Conservation (phyloP, 768 basidiomycete species). For the Tricholoma matsutake region DNA sequence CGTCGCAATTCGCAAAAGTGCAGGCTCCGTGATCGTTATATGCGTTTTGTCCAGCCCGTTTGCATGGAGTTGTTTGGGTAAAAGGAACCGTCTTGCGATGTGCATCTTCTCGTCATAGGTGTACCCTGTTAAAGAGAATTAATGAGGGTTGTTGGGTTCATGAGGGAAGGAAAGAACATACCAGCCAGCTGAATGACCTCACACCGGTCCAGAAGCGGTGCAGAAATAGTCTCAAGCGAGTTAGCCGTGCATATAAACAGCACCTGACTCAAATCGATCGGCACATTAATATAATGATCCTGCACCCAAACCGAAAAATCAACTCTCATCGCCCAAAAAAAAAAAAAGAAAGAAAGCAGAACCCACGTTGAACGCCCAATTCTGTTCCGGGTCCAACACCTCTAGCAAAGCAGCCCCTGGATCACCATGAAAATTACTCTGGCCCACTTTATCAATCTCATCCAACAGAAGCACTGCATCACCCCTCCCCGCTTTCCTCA, state of each 20-base stretch:
- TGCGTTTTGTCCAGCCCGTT: conserved; percentile 69
- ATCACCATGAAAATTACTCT: conserved; percentile 88
- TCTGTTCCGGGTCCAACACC: conserved; percentile 93
- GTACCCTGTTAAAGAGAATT: conserved; percentile 46
- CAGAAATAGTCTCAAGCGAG: conserved; percentile 82
- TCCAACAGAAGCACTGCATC: conserved; percentile 87
- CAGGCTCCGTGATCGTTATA: conserved; percentile 64
- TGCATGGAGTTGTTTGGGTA: conserved; percentile 82
- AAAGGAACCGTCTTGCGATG: conserved; percentile 82
- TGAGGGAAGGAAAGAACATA: conserved; percentile 22
- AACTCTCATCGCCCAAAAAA: not conserved
- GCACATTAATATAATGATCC: conserved; percentile 92
- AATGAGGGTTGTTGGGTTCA: not conserved
- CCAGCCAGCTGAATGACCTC: conserved; percentile 82
- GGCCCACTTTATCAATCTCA: conserved; percentile 90
- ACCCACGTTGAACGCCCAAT: conserved; percentile 72
- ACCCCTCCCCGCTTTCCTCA: conserved; percentile 76
- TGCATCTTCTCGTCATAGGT: conserved; percentile 90
- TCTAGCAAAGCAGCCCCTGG: conserved; percentile 89
- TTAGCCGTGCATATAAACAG: conserved; percentile 95
- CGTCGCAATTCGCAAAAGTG: conserved; percentile 68
- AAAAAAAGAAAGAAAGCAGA: not conserved
- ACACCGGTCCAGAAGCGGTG: conserved; percentile 85
- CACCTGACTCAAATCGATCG: conserved; percentile 83
- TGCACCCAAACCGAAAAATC: conserved; percentile 24